Conservation (phyloP, 2,329 filamentous ascomycete genomes). For the Fusarium albosuccineum region DNA sequence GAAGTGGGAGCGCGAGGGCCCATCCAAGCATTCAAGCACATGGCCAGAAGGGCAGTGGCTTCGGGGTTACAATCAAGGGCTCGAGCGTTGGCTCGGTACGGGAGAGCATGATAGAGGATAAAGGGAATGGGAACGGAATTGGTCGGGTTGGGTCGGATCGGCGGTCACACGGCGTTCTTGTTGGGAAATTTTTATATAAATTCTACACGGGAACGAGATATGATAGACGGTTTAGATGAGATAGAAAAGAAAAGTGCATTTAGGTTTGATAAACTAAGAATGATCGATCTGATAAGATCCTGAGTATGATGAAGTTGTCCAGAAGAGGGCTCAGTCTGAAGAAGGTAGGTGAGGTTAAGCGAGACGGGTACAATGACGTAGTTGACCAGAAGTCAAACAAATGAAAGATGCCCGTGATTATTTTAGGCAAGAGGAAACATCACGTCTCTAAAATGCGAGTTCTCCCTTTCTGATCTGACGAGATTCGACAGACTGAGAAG, state of each 20-base stretch:
- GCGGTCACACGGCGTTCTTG: conserved; percentile 23
- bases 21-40: neutral
- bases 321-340: conserved; percentile 2
- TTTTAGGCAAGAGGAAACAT: neutral
- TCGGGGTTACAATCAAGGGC: neutral
- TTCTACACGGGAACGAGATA: conserved; percentile 10
- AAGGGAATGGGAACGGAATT: neutral
- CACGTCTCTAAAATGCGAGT: neutral
- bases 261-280: neutral
- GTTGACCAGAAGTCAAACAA: neutral
- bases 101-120: conserved; percentile 1
- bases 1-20: neutral
- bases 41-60: neutral
- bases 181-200: neutral
- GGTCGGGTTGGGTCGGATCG: neutral
- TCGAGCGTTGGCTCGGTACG: neutral
- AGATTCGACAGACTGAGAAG: neutral
- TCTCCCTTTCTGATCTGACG: neutral
- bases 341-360: neutral
- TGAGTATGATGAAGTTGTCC: conserved; percentile 3
- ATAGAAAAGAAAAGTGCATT: conserved; percentile 20
- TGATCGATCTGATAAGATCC: neutral
- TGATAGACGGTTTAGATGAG: conserved; percentile 20
- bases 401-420: neutral
- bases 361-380: neutral